Evolutionary conservation across 1,284 basidiomycete genomes (phyloP), one percentile per base, ranked within the genome.

Genomic region (Thelephora terrestris): DNA sequence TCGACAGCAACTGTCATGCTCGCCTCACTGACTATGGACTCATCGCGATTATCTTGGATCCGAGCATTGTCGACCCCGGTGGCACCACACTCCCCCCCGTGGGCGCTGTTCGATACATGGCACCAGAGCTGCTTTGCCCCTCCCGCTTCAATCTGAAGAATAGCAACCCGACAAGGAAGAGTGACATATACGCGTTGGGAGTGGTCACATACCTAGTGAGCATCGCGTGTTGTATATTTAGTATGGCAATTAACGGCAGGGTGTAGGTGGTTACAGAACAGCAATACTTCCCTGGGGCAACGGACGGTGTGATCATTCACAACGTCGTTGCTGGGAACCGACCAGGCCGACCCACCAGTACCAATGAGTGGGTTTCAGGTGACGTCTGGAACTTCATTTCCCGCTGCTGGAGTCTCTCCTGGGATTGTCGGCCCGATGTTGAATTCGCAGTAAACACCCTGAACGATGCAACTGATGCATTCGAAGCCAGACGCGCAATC

Each of bases 21-120:
- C 44, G 48, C 29, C 27, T 49, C 24, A 25, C 43, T 16, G 48
- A 49, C 48, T 49, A 45, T 38, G 48, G 48, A 10, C 32, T 49
- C 7, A 37, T 43, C 7, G 32, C 43, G 4, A 24, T 49, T 36
- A 47, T 17, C 3, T 50, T 46, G 18, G 50, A 47, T n/a, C 32
- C 40, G 1, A 35, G 43, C 37, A 49, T 44, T 32, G 48, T 49
- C 4, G 48, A 52, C 20, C 21, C 39, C 2, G 40, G 43, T 24
- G 32, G 42, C 4, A 46, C 46, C n/a, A 36, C 38, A 4, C 45
- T 42, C 7, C 20, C 21, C 14, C 29, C 27, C 14, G 17, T 29
- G 18, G 51, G 51, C 16, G 7, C 29, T 1, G 29, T 36, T n/a
- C 9, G 29, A 5, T 29, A 23, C 25, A 29, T 46, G 45, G 24